phyloP scores from a whole-genome alignment of 306 rosid genomes.

The Alnus rubra region DNA sequence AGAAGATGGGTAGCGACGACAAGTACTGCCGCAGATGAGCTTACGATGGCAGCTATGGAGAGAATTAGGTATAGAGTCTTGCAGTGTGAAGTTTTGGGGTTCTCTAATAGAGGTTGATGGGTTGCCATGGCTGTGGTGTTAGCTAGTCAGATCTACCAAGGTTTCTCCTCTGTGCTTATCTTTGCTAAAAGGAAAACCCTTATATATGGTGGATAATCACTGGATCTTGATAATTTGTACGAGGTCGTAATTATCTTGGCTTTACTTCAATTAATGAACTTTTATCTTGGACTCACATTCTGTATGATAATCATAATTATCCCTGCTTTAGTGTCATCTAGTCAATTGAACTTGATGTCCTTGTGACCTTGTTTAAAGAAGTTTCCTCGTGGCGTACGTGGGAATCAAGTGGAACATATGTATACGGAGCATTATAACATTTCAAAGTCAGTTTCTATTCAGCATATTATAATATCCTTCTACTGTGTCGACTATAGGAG shows the following conservation, averaged over 20 bases:
- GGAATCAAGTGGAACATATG: too few relatives aligned
- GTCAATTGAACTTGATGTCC: neutral
- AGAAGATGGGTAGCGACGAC: constrained; percentile 26
- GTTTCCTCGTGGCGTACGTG: too few relatives aligned
- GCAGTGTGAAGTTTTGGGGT: constrained; percentile 29
- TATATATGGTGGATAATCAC: neutral
- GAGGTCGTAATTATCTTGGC: neutral
- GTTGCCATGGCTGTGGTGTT: constrained; percentile 41
- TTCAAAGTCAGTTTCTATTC: too few relatives aligned
- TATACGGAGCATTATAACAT: too few relatives aligned
- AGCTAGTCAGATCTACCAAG: neutral
- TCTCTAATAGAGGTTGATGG: constrained; percentile 45
- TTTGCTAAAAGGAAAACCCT: neutral
- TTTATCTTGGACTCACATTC: neutral
- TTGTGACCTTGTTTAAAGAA: neutral
- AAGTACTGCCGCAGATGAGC: constrained; percentile 38
- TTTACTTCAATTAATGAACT: neutral
- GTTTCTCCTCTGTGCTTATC: neutral
- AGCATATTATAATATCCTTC: too few relatives aligned
- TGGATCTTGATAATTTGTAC: neutral
- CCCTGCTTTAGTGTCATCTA: neutral
- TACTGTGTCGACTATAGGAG: too few relatives aligned
- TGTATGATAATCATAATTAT: neutral
- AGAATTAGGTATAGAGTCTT: constrained; percentile 40
- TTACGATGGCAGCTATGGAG: constrained; percentile 40